Base-by-base conservation (phyloP, 768 basidiomycete genomes). In the Lentinula guzmanii region DNA sequence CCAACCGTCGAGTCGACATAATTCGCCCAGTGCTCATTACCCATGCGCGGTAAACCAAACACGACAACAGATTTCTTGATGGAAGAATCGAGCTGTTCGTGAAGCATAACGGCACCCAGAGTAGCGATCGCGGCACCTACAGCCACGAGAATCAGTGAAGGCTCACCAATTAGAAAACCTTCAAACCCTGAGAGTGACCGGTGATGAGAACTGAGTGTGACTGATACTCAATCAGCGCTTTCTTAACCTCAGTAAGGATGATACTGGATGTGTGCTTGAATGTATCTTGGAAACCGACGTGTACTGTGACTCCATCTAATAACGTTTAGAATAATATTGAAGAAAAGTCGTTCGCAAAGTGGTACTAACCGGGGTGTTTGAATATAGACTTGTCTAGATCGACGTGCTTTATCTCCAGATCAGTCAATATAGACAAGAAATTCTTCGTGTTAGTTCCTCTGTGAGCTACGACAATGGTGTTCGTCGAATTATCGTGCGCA, bases 381-480 rank as follows among this genome's bases (percentile, higher is more conserved):
- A 54, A 54, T 35, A 54, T 34, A n/a, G 52, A 35, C 24, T 16
- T n/a, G 31, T 54, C 39, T 6, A 54, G 9, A 21, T 16, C 16
- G 52, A 34, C 52, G 8, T 15, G 52, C 18, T 34, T 16, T 24
- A 54, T 34, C 31, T 34, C 2, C 2, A 54, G 18, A 35, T 54
- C 52, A 34, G 18, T 35, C 5, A n/a, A 33, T 3, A 54, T 41
- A 2, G 52, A 54, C 8, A 24, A 9, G 62, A 64, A 35, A 52
- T 66, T 67, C 18, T 55, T 34, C 42, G 64, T 41, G 39, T 70
- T 60, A 11, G 71, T 73, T 18, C 71, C 71, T 51, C 71, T 64
- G 52, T 73, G 71, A 9, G 70, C 69, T 8, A 73, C 67, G 15
- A 73, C 70, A 53, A 72, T 63, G 45, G 58, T 65, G 21, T 66